A percentile compares a stretch with the other conserved stretches of the same genome.
These are phyloP conservation scores for Aureoboletus auriporus DNA, from an alignment of 768 basidiomycete species.

Conservation along the genomic window DNA sequence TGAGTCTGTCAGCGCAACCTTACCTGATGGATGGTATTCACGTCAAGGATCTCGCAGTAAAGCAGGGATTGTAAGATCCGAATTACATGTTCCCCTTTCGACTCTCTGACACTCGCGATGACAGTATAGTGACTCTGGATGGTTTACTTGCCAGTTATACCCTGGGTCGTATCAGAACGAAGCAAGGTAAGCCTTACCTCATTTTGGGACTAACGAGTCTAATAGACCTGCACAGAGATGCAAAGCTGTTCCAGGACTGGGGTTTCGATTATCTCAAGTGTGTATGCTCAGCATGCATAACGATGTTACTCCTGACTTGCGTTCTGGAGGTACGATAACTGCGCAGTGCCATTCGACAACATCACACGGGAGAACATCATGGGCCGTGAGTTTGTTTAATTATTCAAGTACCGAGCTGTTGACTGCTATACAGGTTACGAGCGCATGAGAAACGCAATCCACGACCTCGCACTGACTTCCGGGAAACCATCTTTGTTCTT, in stretches of 20 bases:
- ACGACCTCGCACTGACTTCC: slow-evolving; percentile 40
- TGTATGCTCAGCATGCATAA: slow-evolving; percentile 11
- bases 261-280: slow-evolving; percentile 65
- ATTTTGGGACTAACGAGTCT: neutral
- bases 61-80: slow-evolving; percentile 52
- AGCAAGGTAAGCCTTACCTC: slow-evolving; percentile 37
- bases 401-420: slow-evolving; percentile 1
- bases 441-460: slow-evolving; percentile 59
- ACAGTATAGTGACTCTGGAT: slow-evolving; percentile 65
- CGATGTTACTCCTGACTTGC: neutral
- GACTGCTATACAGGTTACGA: slow-evolving; percentile 43
- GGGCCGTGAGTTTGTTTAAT: slow-evolving; percentile 39
- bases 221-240: slow-evolving; percentile 38
- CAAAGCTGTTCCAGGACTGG: slow-evolving; percentile 58
- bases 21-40: neutral
- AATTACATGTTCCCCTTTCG: neutral
- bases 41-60: slow-evolving; percentile 33
- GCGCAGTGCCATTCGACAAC: slow-evolving; percentile 56
- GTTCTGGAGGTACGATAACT: slow-evolving; percentile 52
- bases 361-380: slow-evolving; percentile 52
- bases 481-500: slow-evolving; percentile 54
- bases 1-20: slow-evolving; percentile 28
- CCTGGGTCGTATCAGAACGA: slow-evolving; percentile 66
- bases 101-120: neutral
- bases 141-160: slow-evolving; percentile 63